Conservation (phyloP, 257 asterid species). For the Solanum arcanum region DNA sequence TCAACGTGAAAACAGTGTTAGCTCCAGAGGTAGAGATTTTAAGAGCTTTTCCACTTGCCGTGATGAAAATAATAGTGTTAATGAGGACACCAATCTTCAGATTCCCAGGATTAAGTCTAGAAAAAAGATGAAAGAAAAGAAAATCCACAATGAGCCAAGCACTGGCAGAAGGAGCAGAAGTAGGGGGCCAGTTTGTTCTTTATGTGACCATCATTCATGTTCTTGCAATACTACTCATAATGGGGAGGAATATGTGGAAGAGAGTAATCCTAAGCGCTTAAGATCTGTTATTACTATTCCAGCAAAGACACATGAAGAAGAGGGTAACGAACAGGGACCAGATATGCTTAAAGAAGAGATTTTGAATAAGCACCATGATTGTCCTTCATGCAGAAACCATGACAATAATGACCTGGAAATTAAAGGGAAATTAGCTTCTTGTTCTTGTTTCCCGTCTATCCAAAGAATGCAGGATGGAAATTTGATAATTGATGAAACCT, state of each 20-base stretch:
- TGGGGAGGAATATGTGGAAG: constrained; percentile 20
- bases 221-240: constrained; percentile 11
- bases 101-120: constrained; percentile 16
- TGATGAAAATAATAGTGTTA: constrained; percentile 2
- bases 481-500: constrained; percentile 2
- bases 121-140: constrained; percentile 2
- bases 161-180: constrained; percentile 9
- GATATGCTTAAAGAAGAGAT: constrained; percentile 51
- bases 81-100: constrained; percentile 16
- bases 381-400: constrained; percentile 49
- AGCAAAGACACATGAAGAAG: constrained; percentile 21
- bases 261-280: constrained; percentile 43
- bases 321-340: constrained; percentile 24
- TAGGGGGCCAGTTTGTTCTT: constrained; percentile 33
- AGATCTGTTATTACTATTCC: constrained; percentile 58
- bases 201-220: neutral
- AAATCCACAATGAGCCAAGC: constrained; percentile 3
- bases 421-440: constrained; percentile 18
- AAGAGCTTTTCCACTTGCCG: constrained; percentile 37
- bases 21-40: constrained; percentile 50
- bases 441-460: constrained; percentile 13
- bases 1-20: constrained; percentile 4
- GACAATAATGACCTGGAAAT: constrained; percentile 36
- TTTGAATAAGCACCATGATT: constrained; percentile 38
- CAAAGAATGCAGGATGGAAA: constrained; percentile 16